phyloP scores from a whole-genome alignment of 2,329 filamentous ascomycete genomes.

The Dothistroma septosporum region DNA sequence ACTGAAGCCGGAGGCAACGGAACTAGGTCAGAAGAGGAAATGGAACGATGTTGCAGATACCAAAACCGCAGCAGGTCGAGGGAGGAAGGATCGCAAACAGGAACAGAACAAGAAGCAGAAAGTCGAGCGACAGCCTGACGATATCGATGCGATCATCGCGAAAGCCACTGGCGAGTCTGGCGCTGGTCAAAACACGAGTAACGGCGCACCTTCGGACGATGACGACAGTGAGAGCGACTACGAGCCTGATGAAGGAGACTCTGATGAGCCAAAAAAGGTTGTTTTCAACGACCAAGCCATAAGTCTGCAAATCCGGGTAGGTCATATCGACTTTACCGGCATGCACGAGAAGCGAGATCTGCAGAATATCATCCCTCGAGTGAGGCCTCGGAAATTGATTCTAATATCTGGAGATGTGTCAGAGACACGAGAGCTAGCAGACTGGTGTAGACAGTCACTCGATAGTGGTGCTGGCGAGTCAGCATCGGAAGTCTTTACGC shows the following conservation, averaged over 20 bases:
- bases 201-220: conserved; percentile 24
- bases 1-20: conserved; percentile 45
- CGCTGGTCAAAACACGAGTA: conserved; percentile 9
- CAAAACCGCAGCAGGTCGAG: conserved; percentile 29
- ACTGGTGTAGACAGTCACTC: conserved; percentile 69
- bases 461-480: conserved; percentile 32
- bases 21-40: conserved; percentile 84
- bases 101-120: conserved; percentile 19
- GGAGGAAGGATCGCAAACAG: conserved; percentile 60
- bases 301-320: conserved; percentile 68
- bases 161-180: conserved; percentile 27
- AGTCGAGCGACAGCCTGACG: conserved; percentile 30
- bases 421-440: conserved; percentile 74
- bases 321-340: conserved; percentile 86
- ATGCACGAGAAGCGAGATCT: conserved; percentile 90
- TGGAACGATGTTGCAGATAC: conserved; percentile 68
- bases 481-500: conserved; percentile 67
- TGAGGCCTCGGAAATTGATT: conserved; percentile 90
- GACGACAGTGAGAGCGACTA: conserved; percentile 45
- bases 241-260: conserved; percentile 48
- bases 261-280: conserved; percentile 71
- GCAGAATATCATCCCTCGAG: conserved; percentile 90
- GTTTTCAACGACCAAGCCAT: conserved; percentile 61
- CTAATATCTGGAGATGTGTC: conserved; percentile 75
- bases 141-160: conserved; percentile 35